Evolutionary conservation across 345 rosid species (phyloP).

Genomic region (Salix suchowensis): DNA sequence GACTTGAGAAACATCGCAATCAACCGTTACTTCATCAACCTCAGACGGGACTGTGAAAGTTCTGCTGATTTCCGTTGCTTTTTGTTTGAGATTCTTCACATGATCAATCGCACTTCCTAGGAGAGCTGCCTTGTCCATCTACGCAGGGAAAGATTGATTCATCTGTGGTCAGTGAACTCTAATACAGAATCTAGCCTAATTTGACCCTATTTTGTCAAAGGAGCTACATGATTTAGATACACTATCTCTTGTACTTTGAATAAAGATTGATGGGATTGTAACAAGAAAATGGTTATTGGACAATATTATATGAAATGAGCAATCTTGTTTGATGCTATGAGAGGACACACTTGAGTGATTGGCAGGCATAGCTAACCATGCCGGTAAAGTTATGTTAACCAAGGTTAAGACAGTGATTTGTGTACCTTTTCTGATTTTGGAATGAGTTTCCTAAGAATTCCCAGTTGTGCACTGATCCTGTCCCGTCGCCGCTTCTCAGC

Average conservation of each 20-base stretch:
- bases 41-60: slow-evolving; percentile 55
- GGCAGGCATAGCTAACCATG: background rate
- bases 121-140: slow-evolving; percentile 94
- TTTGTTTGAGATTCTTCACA: slow-evolving; percentile 62
- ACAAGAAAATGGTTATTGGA: background rate
- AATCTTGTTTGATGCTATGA: background rate
- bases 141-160: slow-evolving; percentile 3
- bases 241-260: background rate
- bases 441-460: slow-evolving; percentile 72
- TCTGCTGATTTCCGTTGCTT: slow-evolving; percentile 55
- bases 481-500: slow-evolving; percentile 94
- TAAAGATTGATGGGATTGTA: background rate
- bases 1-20: slow-evolving; percentile 24
- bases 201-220: background rate
- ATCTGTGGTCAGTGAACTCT: background rate
- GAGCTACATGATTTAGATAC: background rate
- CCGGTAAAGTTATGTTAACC: background rate
- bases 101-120: slow-evolving; percentile 67
- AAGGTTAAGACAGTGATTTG: background rate
- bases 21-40: slow-evolving; percentile 61
- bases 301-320: background rate
- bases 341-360: background rate
- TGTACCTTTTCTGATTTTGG: slow-evolving; percentile 85
- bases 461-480: slow-evolving; percentile 76
- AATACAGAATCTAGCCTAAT: background rate